Base-by-base conservation (phyloP, 1,139 yeast species). In the Lodderomyces metapsilosis region DNA sequence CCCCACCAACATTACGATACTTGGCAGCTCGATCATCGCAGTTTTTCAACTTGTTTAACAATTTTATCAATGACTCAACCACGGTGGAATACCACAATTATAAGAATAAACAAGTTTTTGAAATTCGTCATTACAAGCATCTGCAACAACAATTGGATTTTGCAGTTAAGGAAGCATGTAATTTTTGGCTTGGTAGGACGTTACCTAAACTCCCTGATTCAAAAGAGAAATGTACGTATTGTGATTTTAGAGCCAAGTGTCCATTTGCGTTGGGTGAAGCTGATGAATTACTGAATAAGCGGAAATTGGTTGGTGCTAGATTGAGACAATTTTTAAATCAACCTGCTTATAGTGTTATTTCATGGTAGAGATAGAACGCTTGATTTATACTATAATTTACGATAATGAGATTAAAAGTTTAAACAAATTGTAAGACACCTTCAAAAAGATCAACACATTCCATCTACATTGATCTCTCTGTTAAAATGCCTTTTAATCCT, bases 1-100 rank as follows among this genome's bases (percentile, higher is more conserved):
- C 43, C 2, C 80, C 85, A 1, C 68, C 80, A 13, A 82, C 88
- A 0, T 54, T 81, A 31, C 58, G 80, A 40, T 77, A 77, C 49
- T 68, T 84, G 44, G 77, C 84, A 1, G 74, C 77, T 1, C 61
- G 88, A 42, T 52, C 76, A 6, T 64, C 81, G 1, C 84, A 80
- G 51, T 54, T 80, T 24, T 76, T 72, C 47, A 44, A 53, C 4
- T 41, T 68, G 4, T 49, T 78, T 10, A 52, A 63, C 4, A 58
- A 62, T 4, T 56, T 71, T 13, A 39, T 68, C 4, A 63, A 76
- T 1, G 56, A 68, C 17, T 47, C 56, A 2, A 57, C 79, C 10
- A 52, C 69, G 13, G 68, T 84, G 3, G 86, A 82, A 46, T 84
- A 83, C 56, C 79, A 74, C 51, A 64, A 66, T 45, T 57, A 61